Conservation (phyloP, 1,284 basidiomycete species). For the Ceratobasidium sp. region DNA sequence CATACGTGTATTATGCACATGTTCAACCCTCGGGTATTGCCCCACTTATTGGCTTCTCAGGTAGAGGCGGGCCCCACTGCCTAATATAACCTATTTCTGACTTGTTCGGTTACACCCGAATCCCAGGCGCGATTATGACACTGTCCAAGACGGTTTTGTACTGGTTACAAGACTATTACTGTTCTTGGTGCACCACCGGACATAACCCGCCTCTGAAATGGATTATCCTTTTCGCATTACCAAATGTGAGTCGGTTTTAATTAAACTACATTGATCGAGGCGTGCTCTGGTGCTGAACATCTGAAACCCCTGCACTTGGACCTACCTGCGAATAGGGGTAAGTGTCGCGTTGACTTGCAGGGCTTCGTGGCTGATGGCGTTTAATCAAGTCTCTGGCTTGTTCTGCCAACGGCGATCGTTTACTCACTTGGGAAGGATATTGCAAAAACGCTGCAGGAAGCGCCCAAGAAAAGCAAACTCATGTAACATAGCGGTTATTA, state of each 20-base stretch:
- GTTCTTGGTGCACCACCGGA: constrained; percentile 71
- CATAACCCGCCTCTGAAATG: constrained; percentile 69
- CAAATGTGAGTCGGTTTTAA: constrained; percentile 71
- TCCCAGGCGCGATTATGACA: constrained; percentile 71
- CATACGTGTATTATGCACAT: constrained; percentile 78
- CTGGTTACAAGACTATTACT: constrained; percentile 76
- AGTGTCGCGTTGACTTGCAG: constrained; percentile 7
- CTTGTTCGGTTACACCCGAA: constrained; percentile 23
- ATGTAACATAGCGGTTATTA: background rate
- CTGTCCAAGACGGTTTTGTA: constrained; percentile 87
- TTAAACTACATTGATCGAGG: constrained; percentile 15
- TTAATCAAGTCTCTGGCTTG: constrained; percentile 68
- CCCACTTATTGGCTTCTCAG: constrained; percentile 71
- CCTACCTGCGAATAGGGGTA: constrained; percentile 20
- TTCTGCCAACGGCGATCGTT: constrained; percentile 68
- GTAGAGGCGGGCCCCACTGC: background rate
- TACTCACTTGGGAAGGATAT: constrained; percentile 65
- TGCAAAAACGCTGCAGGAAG: constrained; percentile 53
- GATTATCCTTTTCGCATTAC: constrained; percentile 72
- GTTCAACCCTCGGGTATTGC: constrained; percentile 64
- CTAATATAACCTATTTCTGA: constrained; percentile 23
- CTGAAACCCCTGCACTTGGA: background rate
- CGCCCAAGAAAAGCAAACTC: constrained; percentile 41
- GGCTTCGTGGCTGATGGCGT: background rate
- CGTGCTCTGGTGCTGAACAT: constrained; percentile 4